Base-by-base conservation (phyloP, 306 rosid genomes). In the Alnus rubra region DNA sequence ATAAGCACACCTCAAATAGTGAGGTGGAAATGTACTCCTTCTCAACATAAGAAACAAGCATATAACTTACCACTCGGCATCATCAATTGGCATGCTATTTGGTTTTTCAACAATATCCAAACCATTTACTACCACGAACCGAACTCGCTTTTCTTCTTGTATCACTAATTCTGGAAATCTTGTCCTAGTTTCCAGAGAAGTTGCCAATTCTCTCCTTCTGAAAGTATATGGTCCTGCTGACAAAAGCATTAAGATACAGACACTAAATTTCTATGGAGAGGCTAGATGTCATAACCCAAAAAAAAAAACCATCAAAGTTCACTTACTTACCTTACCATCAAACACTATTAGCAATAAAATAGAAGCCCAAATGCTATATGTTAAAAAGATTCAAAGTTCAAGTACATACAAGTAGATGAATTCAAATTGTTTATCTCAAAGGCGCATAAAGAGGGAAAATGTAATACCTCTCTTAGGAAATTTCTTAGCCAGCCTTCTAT, bases 121-220 rank as follows among this genome's bases (percentile, higher is more conserved):
- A 37, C 98, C 98, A 83, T 95, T 95, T 78, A 95, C 96, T 3
- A 92, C 98, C 42, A 95, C 97, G 83, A 95, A 95, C 39, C 98
- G 97, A 76, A 95, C 97, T 63, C 98, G 90, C 88, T 92, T 92
- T 86, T 92, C 97, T 82, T 92, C 98, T 82, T 94, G 98, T 78
- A 92, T 89, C 30, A 94, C 98, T 82, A 94, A 80, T 79, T 94
- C 98, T 7, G 97, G 97, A 82, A 94, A 94, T 80, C 91, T 88
- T 31, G 94, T 91, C 90, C 98, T 87, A 9, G 98, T 94, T 74
- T 94, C 96, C 81, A 88, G 69, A 54, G 98, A 94, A 76, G 98
- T 94, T 45, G 98, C 98, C 84, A 94, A 81, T 82, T 94, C 98
- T 88, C 98, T 91, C 88, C 98, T 91, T 85, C 85, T 95, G 84